Evolutionary conservation across 2,329 filamentous ascomycete genomes (phyloP).

Genomic region (Paecilomyces formosus): DNA sequence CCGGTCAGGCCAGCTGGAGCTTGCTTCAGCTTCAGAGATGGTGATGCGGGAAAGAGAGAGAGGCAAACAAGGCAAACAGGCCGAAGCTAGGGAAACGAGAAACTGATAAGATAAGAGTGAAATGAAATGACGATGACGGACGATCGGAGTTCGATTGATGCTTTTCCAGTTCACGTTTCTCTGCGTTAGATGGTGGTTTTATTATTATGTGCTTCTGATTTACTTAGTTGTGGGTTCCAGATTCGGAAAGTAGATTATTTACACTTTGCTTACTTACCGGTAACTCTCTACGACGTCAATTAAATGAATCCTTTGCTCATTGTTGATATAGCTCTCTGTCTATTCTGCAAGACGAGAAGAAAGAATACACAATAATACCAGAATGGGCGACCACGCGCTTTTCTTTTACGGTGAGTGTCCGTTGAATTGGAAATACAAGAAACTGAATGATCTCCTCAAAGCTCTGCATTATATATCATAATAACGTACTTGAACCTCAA

Average conservation of each 20-base stretch:
- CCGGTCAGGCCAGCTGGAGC: neutral
- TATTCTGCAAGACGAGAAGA: no score
- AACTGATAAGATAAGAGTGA: neutral
- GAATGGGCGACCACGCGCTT: constrained; percentile 45
- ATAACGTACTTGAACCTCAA: neutral
- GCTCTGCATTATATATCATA: no score
- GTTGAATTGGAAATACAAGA: no score
- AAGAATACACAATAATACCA: neutral
- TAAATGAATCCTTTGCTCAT: neutral
- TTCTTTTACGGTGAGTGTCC: constrained; percentile 55
- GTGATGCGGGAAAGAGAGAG: neutral
- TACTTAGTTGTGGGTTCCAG: no score
- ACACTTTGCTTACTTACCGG: neutral
- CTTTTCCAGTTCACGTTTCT: neutral
- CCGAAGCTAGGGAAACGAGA: neutral
- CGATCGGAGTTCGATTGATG: no score
- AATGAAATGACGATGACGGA: neutral
- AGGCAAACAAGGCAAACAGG: neutral
- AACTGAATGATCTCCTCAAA: no score
- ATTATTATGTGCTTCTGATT: no score
- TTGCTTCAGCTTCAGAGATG: neutral
- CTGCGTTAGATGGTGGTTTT: neutral
- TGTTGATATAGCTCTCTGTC: neutral
- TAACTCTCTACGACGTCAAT: neutral
- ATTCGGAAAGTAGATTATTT: no score